These are phyloP conservation scores for Candolleomyces eurysporus DNA, from an alignment of 768 basidiomycete genomes.

Conservation along the genomic window DNA sequence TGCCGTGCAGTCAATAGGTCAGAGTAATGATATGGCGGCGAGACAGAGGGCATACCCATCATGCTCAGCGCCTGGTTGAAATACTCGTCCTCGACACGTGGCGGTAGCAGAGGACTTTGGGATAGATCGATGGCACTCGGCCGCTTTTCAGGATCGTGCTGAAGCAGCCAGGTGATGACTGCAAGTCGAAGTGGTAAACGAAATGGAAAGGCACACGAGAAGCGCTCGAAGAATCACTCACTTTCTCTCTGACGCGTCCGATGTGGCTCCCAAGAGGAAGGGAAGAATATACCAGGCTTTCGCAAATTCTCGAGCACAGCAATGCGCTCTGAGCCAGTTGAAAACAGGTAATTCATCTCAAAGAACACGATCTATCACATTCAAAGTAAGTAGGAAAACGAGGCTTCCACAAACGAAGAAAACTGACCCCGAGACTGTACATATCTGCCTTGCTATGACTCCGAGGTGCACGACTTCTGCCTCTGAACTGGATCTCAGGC, in stretches of 20 bases:
- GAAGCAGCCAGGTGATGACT: constrained; percentile 81
- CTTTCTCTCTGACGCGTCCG: constrained; percentile 67
- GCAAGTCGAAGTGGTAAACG: background rate
- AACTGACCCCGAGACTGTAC: constrained; percentile 85
- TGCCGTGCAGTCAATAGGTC: constrained; percentile 20
- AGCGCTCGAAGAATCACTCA: constrained; percentile 30
- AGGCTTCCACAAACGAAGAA: background rate
- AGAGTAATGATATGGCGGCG: background rate
- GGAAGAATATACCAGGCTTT: constrained; percentile 72
- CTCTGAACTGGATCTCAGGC: constrained; percentile 76
- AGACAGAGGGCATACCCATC: constrained; percentile 53
- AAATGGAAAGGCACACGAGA: background rate
- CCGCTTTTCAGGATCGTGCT: constrained; percentile 75
- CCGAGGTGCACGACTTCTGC: constrained; percentile 47
- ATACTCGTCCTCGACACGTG: constrained; percentile 78
- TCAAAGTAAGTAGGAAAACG: background rate
- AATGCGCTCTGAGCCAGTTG: constrained; percentile 81
- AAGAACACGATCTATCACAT: constrained; percentile 83
- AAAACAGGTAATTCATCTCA: constrained; percentile 89
- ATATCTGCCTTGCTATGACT: constrained; percentile 91
- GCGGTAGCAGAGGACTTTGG: constrained; percentile 73
- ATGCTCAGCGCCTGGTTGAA: constrained; percentile 75
- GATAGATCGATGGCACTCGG: constrained; percentile 84
- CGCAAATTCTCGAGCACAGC: constrained; percentile 79
- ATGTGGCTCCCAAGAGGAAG: constrained; percentile 65